Evolutionary conservation across 495 filamentous ascomycete genomes (phyloP).

Genomic region (Parachaetomium inaequale): DNA sequence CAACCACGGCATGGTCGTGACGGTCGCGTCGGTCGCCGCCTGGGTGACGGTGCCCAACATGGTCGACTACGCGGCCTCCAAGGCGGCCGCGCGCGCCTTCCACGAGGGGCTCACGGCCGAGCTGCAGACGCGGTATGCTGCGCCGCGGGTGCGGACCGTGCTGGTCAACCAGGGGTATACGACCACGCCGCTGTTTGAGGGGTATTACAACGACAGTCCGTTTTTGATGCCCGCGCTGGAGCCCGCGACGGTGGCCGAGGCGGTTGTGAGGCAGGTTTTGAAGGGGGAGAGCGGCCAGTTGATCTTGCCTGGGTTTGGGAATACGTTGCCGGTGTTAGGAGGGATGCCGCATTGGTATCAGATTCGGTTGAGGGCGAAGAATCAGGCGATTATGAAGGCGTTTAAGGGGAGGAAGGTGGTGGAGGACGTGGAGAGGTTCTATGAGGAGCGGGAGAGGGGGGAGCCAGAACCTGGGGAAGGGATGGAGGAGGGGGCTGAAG

Average conservation of each 20-base stretch:
- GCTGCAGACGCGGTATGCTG: constrained; percentile 57
- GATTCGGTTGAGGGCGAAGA: constrained; percentile 33
- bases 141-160: constrained; percentile 61
- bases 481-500: background rate
- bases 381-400: constrained; percentile 41
- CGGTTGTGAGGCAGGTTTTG: constrained; percentile 57
- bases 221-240: constrained; percentile 56
- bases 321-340: constrained; percentile 32
- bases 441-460: constrained; percentile 34
- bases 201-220: constrained; percentile 49
- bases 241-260: constrained; percentile 63
- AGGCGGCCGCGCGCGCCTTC: constrained; percentile 63
- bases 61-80: constrained; percentile 65
- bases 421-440: constrained; percentile 42
- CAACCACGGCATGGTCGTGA: constrained; percentile 75
- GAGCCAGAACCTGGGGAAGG: background rate
- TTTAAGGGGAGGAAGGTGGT: constrained; percentile 49
- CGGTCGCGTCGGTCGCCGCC: constrained; percentile 61
- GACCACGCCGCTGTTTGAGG: constrained; percentile 58
- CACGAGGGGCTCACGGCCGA: constrained; percentile 68
- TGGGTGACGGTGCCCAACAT: constrained; percentile 60
- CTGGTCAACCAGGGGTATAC: constrained; percentile 64
- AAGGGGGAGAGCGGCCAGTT: constrained; percentile 56
- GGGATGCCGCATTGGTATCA: constrained; percentile 49
- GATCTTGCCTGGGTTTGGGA: constrained; percentile 47